Evolutionary conservation across 2,329 filamentous ascomycete species (phyloP), one percentile per base, ranked within the genome.

Genomic region (Colletotrichum sp.): DNA sequence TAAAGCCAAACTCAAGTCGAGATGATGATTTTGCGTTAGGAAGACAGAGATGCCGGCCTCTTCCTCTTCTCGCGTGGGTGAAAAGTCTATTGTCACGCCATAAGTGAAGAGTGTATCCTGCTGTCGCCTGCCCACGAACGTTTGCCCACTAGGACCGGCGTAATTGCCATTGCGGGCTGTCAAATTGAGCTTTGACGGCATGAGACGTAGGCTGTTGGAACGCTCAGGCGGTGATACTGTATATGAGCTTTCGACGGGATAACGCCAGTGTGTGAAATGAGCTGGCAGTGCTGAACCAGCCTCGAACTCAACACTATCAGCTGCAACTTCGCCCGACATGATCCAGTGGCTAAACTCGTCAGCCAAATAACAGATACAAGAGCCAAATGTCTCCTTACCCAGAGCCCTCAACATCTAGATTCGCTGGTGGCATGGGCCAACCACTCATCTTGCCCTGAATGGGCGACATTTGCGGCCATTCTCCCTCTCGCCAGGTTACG

Each of bases 231-330:
- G 85, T 1, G 88, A 91, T 16, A 88, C 76, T 2, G 80, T 83
- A 83, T 87, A 93, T 73, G 83, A 85, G 67, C 80, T 82, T 0
- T 84, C 79, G 30, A 85, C 83, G 3, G 90, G 90, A 28, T 86
- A 89, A 8, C 91, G 86, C 85, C 90, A 91, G 84, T 90, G 85
- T 3, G 89, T 86, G 77, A 93, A 89, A 78, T 92, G 88, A 2
- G 83, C 83, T 8, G 90, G 90, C 1, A 92, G 80, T 1, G 80
- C 76, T 1, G 84, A 84, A 0, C 83, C 83, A 0, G 85, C 83
- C 13, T 81, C 77, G 79, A 92, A 92, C 32, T 87, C 84, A 60
- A 89, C 81, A 8, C 80, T 77, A 75, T 91, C 89, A 4, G 84
- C 83, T 24, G 84, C 83, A 10, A 81, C 79, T 55, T 66, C 61